Percentiles rank a stretch among this genome's conserved stretches.
Conservation (phyloP, 2,329 filamentous ascomycete genomes). For the Ascochyta koolunga region DNA sequence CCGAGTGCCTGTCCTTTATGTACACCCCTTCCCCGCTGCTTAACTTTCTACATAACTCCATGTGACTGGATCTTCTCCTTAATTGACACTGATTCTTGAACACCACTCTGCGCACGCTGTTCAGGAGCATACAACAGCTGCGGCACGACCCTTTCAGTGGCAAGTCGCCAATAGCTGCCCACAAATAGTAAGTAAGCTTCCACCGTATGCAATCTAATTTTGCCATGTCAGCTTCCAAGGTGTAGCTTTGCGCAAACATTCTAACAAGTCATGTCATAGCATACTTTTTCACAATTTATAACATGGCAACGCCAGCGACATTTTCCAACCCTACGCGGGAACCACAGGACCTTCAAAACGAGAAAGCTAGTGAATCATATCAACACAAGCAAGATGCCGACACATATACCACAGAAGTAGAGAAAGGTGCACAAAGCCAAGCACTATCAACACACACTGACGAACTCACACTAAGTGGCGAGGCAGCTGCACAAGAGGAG, state of each 20-base stretch:
- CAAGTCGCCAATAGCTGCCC: neutral
- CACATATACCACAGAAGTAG: constrained; percentile 29
- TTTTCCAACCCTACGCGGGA: constrained; percentile 25
- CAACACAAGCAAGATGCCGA: constrained; percentile 39
- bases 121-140: neutral
- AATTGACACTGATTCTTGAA: neutral
- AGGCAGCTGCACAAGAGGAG: constrained; percentile 15
- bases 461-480: constrained; percentile 29
- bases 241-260: neutral
- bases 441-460: constrained; percentile 34
- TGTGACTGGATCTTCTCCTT: neutral
- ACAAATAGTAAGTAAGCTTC: neutral
- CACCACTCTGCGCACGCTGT: neutral
- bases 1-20: neutral
- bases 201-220: neutral
- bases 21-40: constrained; percentile 1
- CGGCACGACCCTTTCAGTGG: neutral
- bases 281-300: neutral
- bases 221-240: neutral
- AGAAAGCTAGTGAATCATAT: constrained; percentile 31
- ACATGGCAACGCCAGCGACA: constrained; percentile 33
- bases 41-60: neutral
- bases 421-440: constrained; percentile 34
- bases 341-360: constrained; percentile 23
- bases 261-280: neutral